Base-by-base conservation (phyloP, 805 yeast species). In the Wickerhamomyces xylosicus region DNA sequence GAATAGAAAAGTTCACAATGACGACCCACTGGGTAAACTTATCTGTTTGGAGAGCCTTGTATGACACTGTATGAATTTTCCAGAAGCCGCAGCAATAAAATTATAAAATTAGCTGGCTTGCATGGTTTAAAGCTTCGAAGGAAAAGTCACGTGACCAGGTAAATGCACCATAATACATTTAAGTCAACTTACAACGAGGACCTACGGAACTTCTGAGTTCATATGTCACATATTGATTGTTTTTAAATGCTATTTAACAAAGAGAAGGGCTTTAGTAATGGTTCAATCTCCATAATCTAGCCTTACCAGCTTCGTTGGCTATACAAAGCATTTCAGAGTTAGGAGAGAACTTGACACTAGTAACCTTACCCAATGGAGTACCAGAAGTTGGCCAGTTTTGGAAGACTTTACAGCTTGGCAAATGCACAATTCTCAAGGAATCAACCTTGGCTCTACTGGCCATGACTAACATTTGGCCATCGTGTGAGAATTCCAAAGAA, bases 361-460 rank as follows among this genome's bases (percentile, higher is more conserved):
- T 85, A 27, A 92, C 96, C 48, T 81, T 77, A n/a, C 98, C 99
- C 48, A 92, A 70, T 10, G 98, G 97, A 1, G 98, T 90, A 5
- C 87, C 87, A 38, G 90, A 79, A 2, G 97, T 92, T 15, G 99
- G 99, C 98, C 98, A 92, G 65, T 92, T 92, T 36, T 79, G 69
- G 62, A 79, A 92, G 6, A 85, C 95, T 16, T 85, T 74, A 47
- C 90, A 85, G 19, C 84, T 72, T 18, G 97, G 95, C 41, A 90
- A 61, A 56, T 92, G 97, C 11, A 86, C 89, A 46, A 92, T 58
- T 52, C 89, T 73, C 44, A 92, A 66, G 3, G 96, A 85, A 59
- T 92, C 97, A 50, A 80, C 77, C 63, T 79, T 77, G 5, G 81
- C 86, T 50, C 94, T 71, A 8, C 95, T 83, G 0, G 96, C 90